Base-by-base conservation (phyloP, 495 filamentous ascomycete genomes). In the Daldinia childiae region DNA sequence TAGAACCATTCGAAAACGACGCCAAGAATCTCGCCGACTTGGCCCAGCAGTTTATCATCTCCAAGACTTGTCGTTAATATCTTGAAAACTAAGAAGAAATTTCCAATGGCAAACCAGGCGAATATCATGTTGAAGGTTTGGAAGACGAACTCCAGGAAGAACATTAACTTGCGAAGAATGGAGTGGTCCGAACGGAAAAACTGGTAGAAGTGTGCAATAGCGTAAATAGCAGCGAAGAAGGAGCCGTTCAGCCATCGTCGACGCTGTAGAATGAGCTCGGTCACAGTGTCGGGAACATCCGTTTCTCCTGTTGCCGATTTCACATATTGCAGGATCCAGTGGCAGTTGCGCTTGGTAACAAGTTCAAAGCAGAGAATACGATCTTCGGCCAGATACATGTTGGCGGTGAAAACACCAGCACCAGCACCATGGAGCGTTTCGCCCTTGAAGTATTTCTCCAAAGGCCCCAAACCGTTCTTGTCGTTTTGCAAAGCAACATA, bases 331-430 rank as follows among this genome's bases (percentile, higher is more conserved):
- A 99, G 81, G 65, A 98, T 91, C 96, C 96, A 99, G 80, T 92
- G 89, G 78, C 93, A 97, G 76, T 97, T 97, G 60, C 96, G 89
- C 82, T 99, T 99, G 21, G 94, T 90, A 55, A 99, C 96, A 45
- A 99, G 91, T 81, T 99, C 96, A 82, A 98, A 99, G 80, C 96
- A 99, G 38, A 99, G 89, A 75, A 99, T 99, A 82, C 96, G 93
- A 87, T 99, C 96, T 79, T 99, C 96, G 43, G 96, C 96, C 64
- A 99, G 88, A 77, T 99, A 99, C 96, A 99, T 99, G 79, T 99
- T 99, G 69, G 96, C 94, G 9, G 93, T 97, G 84, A 99, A 98
- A 73, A 98, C 96, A 78, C 94, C 96, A 4, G 96, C 96, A 72
- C 95, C 94, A 58, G 80, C 84, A 77, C 95, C 96, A 78, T 99